Conservation (phyloP, 441 rosid genomes). For the Gossypium aridum region DNA sequence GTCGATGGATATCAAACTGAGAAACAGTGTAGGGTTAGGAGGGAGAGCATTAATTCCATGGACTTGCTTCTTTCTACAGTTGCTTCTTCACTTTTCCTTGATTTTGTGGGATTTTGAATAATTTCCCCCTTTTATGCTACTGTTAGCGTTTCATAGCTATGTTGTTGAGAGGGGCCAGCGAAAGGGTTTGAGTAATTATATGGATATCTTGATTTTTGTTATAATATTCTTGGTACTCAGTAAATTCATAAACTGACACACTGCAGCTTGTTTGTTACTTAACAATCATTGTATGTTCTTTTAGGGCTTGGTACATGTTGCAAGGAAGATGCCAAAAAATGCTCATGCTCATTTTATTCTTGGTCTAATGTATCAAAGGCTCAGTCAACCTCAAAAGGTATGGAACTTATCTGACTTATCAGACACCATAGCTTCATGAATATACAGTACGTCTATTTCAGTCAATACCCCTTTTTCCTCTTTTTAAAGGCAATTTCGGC, state of each 20-base stretch:
- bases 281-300: slow-evolving; percentile 10
- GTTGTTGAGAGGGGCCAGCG: neutral
- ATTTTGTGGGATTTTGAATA: neutral
- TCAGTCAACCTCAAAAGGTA: slow-evolving; percentile 89
- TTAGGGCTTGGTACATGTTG: slow-evolving; percentile 90
- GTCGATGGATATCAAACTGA: neutral
- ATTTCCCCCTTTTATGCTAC: neutral
- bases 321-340: slow-evolving; percentile 93
- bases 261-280: neutral
- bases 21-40: neutral
- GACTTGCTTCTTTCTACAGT: neutral
- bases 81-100: neutral
- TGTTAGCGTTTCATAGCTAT: neutral
- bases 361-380: slow-evolving; percentile 86
- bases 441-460: neutral
- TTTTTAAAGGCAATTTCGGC: slow-evolving; percentile 66
- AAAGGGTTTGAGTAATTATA: neutral
- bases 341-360: slow-evolving; percentile 95
- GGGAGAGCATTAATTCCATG: neutral
- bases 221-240: neutral
- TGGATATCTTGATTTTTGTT: neutral
- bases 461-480: neutral
- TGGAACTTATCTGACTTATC: neutral
- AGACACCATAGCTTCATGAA: neutral
- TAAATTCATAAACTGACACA: neutral